phyloP scores from a whole-genome alignment of 768 basidiomycete species.

The Leccinum truebloodii region DNA sequence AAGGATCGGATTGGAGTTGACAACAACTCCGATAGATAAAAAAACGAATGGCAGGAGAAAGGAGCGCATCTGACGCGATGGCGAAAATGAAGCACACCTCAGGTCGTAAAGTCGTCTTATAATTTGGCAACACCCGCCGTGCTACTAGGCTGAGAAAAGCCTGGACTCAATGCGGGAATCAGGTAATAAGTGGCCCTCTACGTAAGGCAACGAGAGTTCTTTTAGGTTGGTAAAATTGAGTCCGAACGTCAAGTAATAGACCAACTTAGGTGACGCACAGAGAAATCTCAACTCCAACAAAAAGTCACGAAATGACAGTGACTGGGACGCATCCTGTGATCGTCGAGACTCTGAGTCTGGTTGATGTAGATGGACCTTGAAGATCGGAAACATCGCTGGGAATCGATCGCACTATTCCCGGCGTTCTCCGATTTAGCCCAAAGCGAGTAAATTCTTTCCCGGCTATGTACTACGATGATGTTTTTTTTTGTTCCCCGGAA shows the following conservation, averaged over 20 bases:
- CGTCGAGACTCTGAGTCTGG: not conserved
- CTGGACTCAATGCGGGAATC: not conserved
- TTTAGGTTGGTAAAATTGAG: not conserved
- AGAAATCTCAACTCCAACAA: not conserved
- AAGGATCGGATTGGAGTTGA: conserved; percentile 3
- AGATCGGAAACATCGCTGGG: not conserved
- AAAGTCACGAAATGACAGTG: not conserved
- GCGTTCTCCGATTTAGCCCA: no score
- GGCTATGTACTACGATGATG: no score
- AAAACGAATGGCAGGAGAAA: conserved; percentile 27
- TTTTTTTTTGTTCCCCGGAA: no score
- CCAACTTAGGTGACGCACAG: not conserved
- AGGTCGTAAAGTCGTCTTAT: not conserved
- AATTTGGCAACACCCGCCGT: no score
- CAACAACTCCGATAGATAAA: conserved; percentile 19
- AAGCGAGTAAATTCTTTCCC: no score
- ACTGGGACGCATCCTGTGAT: not conserved
- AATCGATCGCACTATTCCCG: not conserved
- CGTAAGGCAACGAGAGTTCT: not conserved
- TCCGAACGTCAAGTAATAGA: not conserved
- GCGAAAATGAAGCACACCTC: not conserved
- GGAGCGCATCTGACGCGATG: conserved; percentile 12
- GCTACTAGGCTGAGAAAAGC: no score
- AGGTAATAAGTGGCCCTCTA: not conserved
- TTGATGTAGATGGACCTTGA: not conserved